A percentile compares a stretch with the other conserved stretches of the same genome.
Conservation (phyloP, 2,329 filamentous ascomycete species). For the Periconia digitata region DNA sequence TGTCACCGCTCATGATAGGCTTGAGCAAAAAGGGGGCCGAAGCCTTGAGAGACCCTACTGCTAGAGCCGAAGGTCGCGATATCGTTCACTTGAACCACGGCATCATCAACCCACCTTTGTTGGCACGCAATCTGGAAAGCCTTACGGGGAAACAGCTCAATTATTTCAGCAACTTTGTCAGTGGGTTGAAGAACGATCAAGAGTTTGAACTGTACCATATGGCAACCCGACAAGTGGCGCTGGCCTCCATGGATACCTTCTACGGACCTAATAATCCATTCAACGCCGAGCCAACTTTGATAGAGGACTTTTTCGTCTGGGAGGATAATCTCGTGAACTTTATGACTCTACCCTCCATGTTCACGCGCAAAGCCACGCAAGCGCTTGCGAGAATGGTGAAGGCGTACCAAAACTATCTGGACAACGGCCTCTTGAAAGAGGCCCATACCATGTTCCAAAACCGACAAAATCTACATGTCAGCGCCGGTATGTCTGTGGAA, state of each 20-base stretch:
- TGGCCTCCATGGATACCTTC: constrained; percentile 45
- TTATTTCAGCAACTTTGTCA: constrained; percentile 32
- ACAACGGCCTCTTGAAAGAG: constrained; percentile 21
- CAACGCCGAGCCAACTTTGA: constrained; percentile 33
- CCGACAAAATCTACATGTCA: constrained; percentile 20
- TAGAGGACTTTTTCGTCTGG: constrained; percentile 49
- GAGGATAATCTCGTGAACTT: constrained; percentile 38
- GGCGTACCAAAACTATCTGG: constrained; percentile 29
- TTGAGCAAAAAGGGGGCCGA: constrained; percentile 31
- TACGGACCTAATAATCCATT: constrained; percentile 51
- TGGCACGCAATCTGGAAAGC: constrained; percentile 28
- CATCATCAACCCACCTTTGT: constrained; percentile 39
- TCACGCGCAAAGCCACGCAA: constrained; percentile 41
- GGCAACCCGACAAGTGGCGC: constrained; percentile 22
- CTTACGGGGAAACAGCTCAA: constrained; percentile 43
- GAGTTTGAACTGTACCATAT: constrained; percentile 45
- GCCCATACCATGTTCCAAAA: constrained; percentile 26
- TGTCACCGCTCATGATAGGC: constrained; percentile 44
- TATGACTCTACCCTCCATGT: constrained; percentile 39
- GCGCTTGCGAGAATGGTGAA: constrained; percentile 35
- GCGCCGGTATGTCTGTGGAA: constrained; percentile 15
- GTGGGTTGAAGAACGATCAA: constrained; percentile 19
- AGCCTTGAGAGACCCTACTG: constrained; percentile 26
- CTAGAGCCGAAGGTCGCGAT: constrained; percentile 31
- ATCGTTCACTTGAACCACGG: constrained; percentile 29